phyloP scores from a whole-genome alignment of 208 protist genomes.

The Leishmania martiniquensis region DNA sequence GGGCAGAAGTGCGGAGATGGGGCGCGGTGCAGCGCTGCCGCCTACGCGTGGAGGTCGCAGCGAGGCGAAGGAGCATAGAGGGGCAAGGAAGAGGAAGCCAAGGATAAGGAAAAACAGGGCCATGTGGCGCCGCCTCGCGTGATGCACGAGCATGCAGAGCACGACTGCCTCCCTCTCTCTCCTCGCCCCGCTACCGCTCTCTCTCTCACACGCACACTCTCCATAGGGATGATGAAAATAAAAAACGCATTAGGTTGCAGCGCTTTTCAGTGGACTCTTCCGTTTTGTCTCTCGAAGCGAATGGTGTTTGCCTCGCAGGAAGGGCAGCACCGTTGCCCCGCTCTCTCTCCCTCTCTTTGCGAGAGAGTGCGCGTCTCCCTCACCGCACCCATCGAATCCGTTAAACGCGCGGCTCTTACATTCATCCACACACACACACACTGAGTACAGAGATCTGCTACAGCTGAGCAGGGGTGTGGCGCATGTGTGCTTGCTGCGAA shows the following conservation, averaged over 20 bases:
- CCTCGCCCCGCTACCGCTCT: not conserved
- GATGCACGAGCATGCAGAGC: not conserved
- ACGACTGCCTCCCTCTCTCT: not conserved
- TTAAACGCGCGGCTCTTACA: not conserved
- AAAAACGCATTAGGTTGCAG: not conserved
- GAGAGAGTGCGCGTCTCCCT: not conserved
- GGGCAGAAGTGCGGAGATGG: not conserved
- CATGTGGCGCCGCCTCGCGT: not conserved
- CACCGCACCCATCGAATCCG: not conserved
- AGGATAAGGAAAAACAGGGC: too few relatives aligned
- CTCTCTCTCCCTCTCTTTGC: conserved; percentile 2
- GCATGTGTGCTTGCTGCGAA: not conserved
- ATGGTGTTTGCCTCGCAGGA: conserved; percentile 1
- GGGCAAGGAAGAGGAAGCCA: too few relatives aligned
- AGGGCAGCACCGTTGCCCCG: not conserved
- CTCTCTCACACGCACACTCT: not conserved
- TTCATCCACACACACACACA: not conserved
- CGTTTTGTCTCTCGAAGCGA: not conserved
- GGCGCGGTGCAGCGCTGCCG: not conserved
- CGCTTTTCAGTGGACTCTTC: not conserved
- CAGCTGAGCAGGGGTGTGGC: not conserved
- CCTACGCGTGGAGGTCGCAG: too few relatives aligned
- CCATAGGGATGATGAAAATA: not conserved
- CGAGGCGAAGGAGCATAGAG: too few relatives aligned
- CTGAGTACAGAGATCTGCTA: not conserved